Evolutionary conservation across 331 rosid species (phyloP).

Genomic region (Malus hybrid): DNA sequence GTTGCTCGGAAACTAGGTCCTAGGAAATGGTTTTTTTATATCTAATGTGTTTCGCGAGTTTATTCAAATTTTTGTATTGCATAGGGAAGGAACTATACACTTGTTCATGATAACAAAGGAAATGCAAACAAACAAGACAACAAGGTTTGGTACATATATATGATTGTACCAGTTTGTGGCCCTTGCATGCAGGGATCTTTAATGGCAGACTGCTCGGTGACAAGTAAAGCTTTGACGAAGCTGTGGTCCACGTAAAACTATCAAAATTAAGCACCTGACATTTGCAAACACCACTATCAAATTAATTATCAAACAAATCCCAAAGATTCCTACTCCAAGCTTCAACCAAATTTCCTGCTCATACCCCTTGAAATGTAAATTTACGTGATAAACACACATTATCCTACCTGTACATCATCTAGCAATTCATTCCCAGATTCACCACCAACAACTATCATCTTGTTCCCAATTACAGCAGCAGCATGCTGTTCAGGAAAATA

Average conservation of each 20-base stretch:
- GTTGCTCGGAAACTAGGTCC: neutral
- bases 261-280: constrained; percentile 85
- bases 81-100: neutral
- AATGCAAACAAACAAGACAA: neutral
- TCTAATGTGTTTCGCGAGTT: neutral
- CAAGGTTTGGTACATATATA: neutral
- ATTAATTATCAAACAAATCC: neutral
- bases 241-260: constrained; percentile 74
- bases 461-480: constrained; percentile 76
- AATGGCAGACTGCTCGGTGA: constrained; percentile 90
- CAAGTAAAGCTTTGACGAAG: constrained; percentile 84
- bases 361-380: neutral
- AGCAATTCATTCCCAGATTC: constrained; percentile 74
- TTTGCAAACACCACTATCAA: neutral
- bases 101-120: neutral
- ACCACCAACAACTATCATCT: constrained; percentile 95
- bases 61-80: neutral
- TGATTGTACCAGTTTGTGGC: constrained; percentile 67
- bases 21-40: neutral
- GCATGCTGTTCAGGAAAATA: constrained; percentile 39
- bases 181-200: constrained; percentile 98
- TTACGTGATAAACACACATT: neutral
- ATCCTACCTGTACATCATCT: constrained; percentile 84
- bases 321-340: neutral
- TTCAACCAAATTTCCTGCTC: neutral